Base-by-base conservation (phyloP, 2,329 filamentous ascomycete genomes). In the Pestalotiopsis sp. region DNA sequence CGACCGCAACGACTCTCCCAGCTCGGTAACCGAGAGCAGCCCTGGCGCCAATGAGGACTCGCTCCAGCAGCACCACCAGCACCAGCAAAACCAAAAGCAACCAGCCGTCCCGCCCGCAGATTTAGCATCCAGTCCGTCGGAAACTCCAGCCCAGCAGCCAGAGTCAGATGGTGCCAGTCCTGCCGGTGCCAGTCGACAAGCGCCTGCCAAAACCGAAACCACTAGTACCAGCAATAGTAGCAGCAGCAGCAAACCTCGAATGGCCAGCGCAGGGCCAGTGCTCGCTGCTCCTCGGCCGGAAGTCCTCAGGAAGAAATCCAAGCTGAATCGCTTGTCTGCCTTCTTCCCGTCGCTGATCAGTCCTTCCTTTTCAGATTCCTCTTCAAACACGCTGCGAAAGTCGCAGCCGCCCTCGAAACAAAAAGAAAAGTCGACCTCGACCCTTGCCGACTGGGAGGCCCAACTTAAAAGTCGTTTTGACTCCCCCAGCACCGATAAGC, bases 341-440 rank as follows among this genome's bases (percentile, higher is more conserved):
- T 76, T 78, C 73, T 76, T 78, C 60, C 76, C 76, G 38, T 76
- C 75, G 71, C 77, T 79, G 70, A 79, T 75, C 67, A 72, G 68
- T 58, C 67, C 69, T 67, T 69, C 72, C 23, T 65, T 68, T 63
- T 69, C 71, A 78, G 75, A 77, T 60, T 36, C 31, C 9, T 36
- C 31, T 36, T 70, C 65, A 52, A 41, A 71, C 17, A 31, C 71
- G 68, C 73, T 72, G 67, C 75, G 74, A 68, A 78, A 78, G 57
- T 74, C 75, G 27, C 63, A 75, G 56, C 71, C 73, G 39, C 67
- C 74, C 4, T 70, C 72, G 45, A 70, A 70, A 59, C 25, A 52
- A 39, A 49, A 67, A 62, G 66, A 63, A n/a, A 62, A 63, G 41
- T 23, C 45, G 45, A n/a, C 17, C 17, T 60, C 52, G n/a, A 60